phyloP scores from a whole-genome alignment of 169 alveolate genomes.

The Eimeria acervulina region DNA sequence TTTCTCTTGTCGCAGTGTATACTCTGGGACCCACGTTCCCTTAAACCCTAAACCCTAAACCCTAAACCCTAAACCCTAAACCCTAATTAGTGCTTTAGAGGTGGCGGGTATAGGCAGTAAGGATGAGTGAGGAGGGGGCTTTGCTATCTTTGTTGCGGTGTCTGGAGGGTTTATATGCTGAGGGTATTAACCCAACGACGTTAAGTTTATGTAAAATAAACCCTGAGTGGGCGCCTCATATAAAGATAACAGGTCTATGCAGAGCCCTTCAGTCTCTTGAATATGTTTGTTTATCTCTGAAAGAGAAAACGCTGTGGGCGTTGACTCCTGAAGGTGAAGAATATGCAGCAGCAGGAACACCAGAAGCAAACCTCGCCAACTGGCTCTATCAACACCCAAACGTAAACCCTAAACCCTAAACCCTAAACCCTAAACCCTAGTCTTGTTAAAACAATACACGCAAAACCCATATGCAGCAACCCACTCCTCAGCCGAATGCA shows the following conservation, averaged over 20 bases:
- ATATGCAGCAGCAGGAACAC: conserved; percentile 81
- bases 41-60: conserved; percentile 60
- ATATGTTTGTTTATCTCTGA: conserved; percentile 1
- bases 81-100: neutral
- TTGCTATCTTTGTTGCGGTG: neutral
- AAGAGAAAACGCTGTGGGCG: conserved; percentile 72
- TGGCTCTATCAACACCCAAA: neutral
- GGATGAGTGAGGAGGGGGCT: conserved; percentile 5
- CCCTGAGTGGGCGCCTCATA: conserved; percentile 75
- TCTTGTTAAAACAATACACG: neutral
- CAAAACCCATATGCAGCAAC: neutral
- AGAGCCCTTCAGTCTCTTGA: conserved; percentile 75
- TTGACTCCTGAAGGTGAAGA: conserved; percentile 79
- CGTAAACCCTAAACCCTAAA: conserved; percentile 33
- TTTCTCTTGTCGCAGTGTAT: neutral
- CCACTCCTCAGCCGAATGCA: neutral
- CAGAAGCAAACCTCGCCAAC: conserved; percentile 59
- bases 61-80: conserved; percentile 55
- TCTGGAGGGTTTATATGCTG: neutral
- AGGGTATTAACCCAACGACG: conserved; percentile 8
- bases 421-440: conserved; percentile 65
- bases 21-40: neutral
- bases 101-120: neutral
- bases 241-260: conserved; percentile 81
- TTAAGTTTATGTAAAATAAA: neutral